phyloP scores from a whole-genome alignment of 169 alveolate genomes.

The Plasmodium gallinaceum region DNA sequence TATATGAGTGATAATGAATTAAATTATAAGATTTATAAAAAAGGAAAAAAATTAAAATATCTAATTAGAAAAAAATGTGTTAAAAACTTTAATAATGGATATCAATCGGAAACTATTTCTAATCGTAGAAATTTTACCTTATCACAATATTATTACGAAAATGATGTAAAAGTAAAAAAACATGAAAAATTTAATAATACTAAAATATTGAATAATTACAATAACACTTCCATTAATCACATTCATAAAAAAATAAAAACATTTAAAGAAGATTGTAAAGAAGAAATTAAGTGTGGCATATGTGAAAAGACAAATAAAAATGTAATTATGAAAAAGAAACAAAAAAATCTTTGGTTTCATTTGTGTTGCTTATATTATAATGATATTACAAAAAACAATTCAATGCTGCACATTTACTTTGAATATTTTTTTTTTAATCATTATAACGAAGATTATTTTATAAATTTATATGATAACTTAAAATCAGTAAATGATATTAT shows the following conservation, averaged over 20 bases:
- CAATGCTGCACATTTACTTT: constrained; percentile 20
- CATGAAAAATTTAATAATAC: background rate
- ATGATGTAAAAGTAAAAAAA: no score
- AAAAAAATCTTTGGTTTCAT: constrained; percentile 32
- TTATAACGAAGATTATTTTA: constrained; percentile 53
- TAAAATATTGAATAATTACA: background rate
- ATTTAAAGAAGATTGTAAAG: background rate
- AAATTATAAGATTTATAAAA: background rate
- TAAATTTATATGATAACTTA: constrained; percentile 20
- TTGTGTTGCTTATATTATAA: constrained; percentile 51
- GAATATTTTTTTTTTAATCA: constrained; percentile 39
- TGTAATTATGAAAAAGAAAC: constrained; percentile 35
- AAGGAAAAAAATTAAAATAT: background rate
- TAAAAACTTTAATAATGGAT: background rate
- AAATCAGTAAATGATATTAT: constrained; percentile 22
- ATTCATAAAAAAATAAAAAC: background rate
- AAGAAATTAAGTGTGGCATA: constrained; percentile 6
- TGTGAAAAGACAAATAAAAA: constrained; percentile 11
- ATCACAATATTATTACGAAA: no score
- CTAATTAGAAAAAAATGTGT: background rate
- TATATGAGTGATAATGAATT: constrained; percentile 32
- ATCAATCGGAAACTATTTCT: background rate
- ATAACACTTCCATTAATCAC: background rate
- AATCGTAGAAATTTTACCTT: background rate
- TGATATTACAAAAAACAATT: constrained; percentile 19